These are phyloP conservation scores for Helotiales sp. DNA, from an alignment of 2,329 filamentous ascomycete species.

Conservation along the genomic window DNA sequence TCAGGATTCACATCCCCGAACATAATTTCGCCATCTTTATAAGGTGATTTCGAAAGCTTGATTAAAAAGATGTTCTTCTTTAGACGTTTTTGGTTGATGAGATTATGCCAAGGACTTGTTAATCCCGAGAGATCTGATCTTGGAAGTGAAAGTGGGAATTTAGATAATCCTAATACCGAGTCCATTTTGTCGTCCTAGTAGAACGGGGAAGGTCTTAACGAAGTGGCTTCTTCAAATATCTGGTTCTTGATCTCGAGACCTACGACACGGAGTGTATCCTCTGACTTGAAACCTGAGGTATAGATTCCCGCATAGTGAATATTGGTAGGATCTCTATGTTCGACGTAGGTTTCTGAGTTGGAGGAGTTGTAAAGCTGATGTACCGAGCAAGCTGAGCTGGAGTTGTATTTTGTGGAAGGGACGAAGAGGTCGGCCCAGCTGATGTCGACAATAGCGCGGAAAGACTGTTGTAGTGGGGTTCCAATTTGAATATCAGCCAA, in stretches of 20 bases:
- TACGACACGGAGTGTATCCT: background rate
- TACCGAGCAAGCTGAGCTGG: background rate
- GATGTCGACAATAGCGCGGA: slow-evolving; percentile 1
- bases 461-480: slow-evolving; percentile 6
- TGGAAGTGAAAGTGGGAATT: slow-evolving; percentile 4
- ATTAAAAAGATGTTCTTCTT: slow-evolving; percentile 2
- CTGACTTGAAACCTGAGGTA: slow-evolving; percentile 3
- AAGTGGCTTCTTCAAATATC: slow-evolving; percentile 1
- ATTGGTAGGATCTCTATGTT: background rate
- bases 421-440: background rate
- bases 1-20: slow-evolving; percentile 1
- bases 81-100: background rate
- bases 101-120: slow-evolving; percentile 3
- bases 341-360: background rate
- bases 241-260: slow-evolving; percentile 6
- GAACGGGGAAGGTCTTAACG: background rate
- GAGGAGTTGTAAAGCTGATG: slow-evolving; percentile 4
- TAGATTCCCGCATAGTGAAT: slow-evolving; percentile 2
- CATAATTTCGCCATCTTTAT: slow-evolving; percentile 3
- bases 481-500: background rate
- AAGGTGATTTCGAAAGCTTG: slow-evolving; percentile 3
- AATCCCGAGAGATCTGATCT: background rate
- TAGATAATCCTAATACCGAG: background rate
- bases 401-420: background rate
- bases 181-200: background rate